A percentile compares a stretch with the other conserved stretches of the same genome.
Evolutionary conservation across 73 alveolate species (phyloP).

Genomic region (Tetrahymena malaccensis): DNA sequence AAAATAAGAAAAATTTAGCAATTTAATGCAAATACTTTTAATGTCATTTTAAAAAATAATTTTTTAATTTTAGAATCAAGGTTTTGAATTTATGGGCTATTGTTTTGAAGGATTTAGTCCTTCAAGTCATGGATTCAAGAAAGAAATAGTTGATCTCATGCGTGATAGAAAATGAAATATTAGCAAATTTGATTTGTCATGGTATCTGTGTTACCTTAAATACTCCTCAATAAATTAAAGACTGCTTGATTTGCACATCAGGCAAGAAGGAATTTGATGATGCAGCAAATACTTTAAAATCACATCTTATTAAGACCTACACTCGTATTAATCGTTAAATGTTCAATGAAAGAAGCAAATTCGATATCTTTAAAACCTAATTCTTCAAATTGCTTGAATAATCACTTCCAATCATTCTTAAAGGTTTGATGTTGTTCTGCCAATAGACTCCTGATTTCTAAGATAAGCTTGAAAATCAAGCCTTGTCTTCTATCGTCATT

Average conservation of each 20-base stretch:
- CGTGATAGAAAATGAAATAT: background rate
- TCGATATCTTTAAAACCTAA: constrained; percentile 3
- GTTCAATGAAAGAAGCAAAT: background rate
- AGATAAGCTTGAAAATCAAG: background rate
- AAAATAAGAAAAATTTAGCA: background rate
- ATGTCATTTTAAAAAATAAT: no score
- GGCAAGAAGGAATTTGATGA: background rate
- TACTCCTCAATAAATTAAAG: background rate
- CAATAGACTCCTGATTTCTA: background rate
- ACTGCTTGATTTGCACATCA: background rate
- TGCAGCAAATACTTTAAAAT: constrained; percentile 7
- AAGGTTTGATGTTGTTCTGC: background rate
- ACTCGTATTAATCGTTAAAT: background rate
- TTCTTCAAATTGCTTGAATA: background rate
- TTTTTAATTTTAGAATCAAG: background rate
- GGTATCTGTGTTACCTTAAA: background rate
- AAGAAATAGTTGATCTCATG: background rate
- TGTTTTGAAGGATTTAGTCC: background rate
- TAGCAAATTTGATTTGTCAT: background rate
- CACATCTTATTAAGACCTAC: constrained; percentile 2
- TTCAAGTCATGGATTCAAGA: background rate
- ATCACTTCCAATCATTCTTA: background rate
- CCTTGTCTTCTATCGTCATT: background rate
- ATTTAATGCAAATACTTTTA: no score
- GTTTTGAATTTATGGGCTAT: background rate